Conservation (phyloP, 1,284 basidiomycete genomes). For the Puccinia polysora region DNA sequence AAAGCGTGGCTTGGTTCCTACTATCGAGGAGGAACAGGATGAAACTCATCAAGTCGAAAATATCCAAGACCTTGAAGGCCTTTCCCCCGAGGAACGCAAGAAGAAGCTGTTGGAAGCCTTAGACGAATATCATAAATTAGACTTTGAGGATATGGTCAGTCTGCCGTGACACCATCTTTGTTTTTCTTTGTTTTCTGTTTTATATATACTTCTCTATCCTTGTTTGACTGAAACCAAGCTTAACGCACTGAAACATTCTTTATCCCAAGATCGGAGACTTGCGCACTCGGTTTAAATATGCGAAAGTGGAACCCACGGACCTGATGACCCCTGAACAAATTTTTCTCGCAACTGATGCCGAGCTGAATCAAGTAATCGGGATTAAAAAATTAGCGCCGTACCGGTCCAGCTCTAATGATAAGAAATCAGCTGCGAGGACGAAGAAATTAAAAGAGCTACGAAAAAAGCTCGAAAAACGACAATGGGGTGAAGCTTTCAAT, state of each 20-base stretch:
- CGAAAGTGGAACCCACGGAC: constrained; percentile 63
- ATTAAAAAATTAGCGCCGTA: constrained; percentile 89
- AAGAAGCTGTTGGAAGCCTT: constrained; percentile 71
- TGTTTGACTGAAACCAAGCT: neutral
- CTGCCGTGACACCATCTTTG: neutral
- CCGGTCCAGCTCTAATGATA: constrained; percentile 56
- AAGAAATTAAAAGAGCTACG: constrained; percentile 72
- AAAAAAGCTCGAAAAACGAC: constrained; percentile 57
- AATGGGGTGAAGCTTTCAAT: constrained; percentile 56
- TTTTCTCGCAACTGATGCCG: constrained; percentile 82
- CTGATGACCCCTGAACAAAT: constrained; percentile 83
- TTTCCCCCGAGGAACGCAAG: constrained; percentile 49
- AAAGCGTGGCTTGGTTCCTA: constrained; percentile 52
- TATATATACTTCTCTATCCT: no score
- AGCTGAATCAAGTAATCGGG: constrained; percentile 83
- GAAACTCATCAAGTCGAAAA: constrained; percentile 62
- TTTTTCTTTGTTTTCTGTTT: neutral
- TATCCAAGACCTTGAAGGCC: constrained; percentile 52
- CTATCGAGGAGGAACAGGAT: constrained; percentile 63
- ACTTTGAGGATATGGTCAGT: constrained; percentile 90
- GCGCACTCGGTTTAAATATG: constrained; percentile 90
- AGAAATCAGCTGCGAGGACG: constrained; percentile 61
- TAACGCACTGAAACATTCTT: constrained; percentile 25
- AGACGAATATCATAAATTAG: constrained; percentile 80
- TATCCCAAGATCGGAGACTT: constrained; percentile 70